These are phyloP conservation scores for Angomonas desouzai DNA, from an alignment of 208 protist genomes.

Conservation along the genomic window DNA sequence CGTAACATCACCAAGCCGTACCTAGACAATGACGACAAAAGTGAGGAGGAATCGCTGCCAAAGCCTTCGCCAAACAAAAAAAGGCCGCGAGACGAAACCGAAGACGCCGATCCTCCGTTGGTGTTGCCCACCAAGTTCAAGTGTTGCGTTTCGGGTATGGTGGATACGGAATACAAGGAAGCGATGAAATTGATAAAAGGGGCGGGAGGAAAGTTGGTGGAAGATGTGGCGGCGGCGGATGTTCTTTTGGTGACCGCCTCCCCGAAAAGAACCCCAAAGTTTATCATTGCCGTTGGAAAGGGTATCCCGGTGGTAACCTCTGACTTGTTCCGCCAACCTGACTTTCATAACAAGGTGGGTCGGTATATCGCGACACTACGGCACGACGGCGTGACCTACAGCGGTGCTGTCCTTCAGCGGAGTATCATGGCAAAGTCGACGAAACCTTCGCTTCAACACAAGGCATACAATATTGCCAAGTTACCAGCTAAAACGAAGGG, in stretches of 20 bases:
- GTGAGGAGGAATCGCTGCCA: not conserved
- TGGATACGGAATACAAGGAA: conserved; percentile 24
- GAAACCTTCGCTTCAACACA: conserved; percentile 36
- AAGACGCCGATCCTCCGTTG: not conserved
- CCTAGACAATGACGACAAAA: conserved; percentile 1
- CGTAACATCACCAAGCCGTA: conserved; percentile 3
- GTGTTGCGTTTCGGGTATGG: conserved; percentile 75
- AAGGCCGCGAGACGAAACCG: not conserved
- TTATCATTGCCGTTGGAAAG: conserved; percentile 73
- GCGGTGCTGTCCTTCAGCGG: conserved; percentile 27
- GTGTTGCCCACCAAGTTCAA: conserved; percentile 11
- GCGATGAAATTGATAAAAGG: conserved; percentile 37
- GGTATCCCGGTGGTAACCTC: conserved; percentile 71
- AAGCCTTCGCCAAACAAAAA: not conserved
- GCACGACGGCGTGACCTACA: conserved; percentile 35
- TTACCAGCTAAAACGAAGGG: conserved; percentile 35
- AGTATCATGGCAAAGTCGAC: conserved; percentile 35
- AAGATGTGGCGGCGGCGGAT: conserved; percentile 50
- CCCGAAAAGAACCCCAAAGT: conserved; percentile 73
- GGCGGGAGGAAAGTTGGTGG: conserved; percentile 36
- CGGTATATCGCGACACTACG: not conserved
- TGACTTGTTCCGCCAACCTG: conserved; percentile 44
- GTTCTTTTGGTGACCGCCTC: conserved; percentile 62
- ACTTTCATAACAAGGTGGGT: conserved; percentile 14
- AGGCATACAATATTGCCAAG: conserved; percentile 32